Evolutionary conservation across 2,329 filamentous ascomycete genomes (phyloP), one percentile per base, ranked within the genome.

Genomic region (Colletotrichum sansevieriae): DNA sequence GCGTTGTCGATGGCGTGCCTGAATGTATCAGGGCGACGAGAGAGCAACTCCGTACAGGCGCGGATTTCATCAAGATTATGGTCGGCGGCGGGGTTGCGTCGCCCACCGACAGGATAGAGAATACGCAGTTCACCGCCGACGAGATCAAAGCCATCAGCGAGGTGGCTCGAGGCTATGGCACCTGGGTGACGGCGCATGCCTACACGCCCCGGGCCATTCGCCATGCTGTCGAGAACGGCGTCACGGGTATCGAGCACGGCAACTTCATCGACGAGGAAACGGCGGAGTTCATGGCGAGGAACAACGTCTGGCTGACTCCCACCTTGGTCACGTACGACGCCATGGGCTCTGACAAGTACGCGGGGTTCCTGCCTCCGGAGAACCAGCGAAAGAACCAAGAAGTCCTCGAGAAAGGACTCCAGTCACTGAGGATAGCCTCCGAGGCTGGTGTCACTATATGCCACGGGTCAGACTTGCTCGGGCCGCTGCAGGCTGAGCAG

Each of bases 51-150:
- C 80, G 87, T 3, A 80, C 77, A 9, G 88, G 88, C 2, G 84
- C 86, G 1, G 85, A 90, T 72, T 89, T 90, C 71, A 83, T 90
- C 75, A 90, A 90, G 75, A 87, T 90, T 70, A 89, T 89, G 86
- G 80, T 80, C 1, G 82, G 82, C 5, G 87, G 88, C 1, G 88
- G 88, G 9, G 87, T 90, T 1, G 82, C 84, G 0, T 85, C 82
- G 11, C 85, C 86, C 0, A 88, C 85, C 0, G 88, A 90, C 72
- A 78, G 77, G 44, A 77, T 90, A 11, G 81, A 84, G 8, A 81
- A 84, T 72, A 76, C 85, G 13, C 88, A 90, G 73, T 90, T 89
- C 75, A 86, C 86, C 0, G 77, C 81, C 0, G 84, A 83, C 41
- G 88, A 90, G 77, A 84, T 90, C 62, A 77, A 77, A 44, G 86